phyloP scores from a whole-genome alignment of 208 protist species.

The Naegleria gruberi region DNA sequence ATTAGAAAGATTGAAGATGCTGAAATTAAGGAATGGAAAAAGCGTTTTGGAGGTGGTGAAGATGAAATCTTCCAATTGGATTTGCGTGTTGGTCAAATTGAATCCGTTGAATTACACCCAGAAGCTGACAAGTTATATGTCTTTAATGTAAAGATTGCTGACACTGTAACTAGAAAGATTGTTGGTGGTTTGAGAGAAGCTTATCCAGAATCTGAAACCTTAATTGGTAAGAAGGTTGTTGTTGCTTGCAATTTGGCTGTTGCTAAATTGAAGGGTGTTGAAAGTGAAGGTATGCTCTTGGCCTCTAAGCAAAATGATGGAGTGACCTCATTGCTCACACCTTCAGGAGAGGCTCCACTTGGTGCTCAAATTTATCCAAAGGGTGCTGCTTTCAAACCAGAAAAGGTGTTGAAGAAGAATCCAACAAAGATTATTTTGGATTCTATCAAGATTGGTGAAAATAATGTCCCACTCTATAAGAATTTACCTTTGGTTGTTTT shows the following conservation, averaged over 20 bases:
- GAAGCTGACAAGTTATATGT: constrained; percentile 32
- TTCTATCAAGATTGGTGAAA: not conserved
- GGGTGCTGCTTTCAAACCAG: not conserved
- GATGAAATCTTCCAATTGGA: constrained; percentile 26
- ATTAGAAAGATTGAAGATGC: constrained; percentile 31
- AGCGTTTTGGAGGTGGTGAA: constrained; percentile 26
- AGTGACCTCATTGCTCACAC: not conserved
- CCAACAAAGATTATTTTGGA: not conserved
- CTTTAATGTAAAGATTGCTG: constrained; percentile 18
- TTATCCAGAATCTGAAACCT: not conserved
- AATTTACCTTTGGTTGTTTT: not conserved
- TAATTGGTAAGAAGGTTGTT: not conserved
- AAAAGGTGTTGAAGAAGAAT: not conserved
- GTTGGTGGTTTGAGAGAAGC: not conserved
- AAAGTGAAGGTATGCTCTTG: constrained; percentile 19
- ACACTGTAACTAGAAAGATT: not conserved
- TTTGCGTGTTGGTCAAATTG: constrained; percentile 30
- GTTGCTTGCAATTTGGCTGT: not conserved
- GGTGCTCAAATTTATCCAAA: not conserved
- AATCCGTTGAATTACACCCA: constrained; percentile 26
- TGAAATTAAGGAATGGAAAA: constrained; percentile 20
- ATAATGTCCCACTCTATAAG: not conserved
- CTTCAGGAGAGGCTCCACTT: not conserved
- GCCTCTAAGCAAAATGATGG: not conserved
- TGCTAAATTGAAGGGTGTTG: not conserved